Conservation (phyloP, 805 yeast species). For the Kodamaea kaohsiungensis region DNA sequence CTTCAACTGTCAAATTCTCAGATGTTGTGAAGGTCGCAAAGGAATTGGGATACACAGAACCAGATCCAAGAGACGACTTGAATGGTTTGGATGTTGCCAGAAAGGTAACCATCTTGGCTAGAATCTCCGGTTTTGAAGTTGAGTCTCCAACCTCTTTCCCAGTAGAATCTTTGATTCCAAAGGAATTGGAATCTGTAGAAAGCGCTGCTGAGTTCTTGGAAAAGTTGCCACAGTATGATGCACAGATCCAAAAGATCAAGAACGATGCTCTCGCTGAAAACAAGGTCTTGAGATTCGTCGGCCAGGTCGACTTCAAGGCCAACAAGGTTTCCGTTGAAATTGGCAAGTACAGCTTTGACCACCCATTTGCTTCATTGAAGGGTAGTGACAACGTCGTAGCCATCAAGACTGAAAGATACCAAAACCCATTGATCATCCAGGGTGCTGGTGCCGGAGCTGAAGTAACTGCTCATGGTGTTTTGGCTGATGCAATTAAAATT, state of each 20-base stretch:
- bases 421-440: conserved; percentile 90
- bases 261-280: conserved; percentile 77
- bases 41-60: conserved; percentile 93
- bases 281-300: conserved; percentile 92
- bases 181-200: conserved; percentile 70
- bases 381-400: conserved; percentile 97
- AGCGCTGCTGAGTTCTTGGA: conserved; percentile 78
- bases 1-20: conserved; percentile 70
- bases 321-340: conserved; percentile 81
- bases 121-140: conserved; percentile 84
- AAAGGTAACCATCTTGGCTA: conserved; percentile 93
- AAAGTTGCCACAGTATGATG: conserved; percentile 81
- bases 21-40: conserved; percentile 90
- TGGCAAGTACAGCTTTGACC: conserved; percentile 81
- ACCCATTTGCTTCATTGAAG: conserved; percentile 93
- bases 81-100: conserved; percentile 98
- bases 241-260: conserved; percentile 73
- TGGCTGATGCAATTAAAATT: conserved; percentile 89
- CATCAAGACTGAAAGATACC: conserved; percentile 87
- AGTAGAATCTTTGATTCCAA: conserved; percentile 90
- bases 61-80: conserved; percentile 98
- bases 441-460: conserved; percentile 96
- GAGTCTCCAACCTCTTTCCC: conserved; percentile 91
- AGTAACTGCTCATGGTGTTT: conserved; percentile 77
- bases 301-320: conserved; percentile 76